These are phyloP conservation scores for Nyctanthes arbortristis DNA, from an alignment of 257 asterid species.

Conservation along the genomic window DNA sequence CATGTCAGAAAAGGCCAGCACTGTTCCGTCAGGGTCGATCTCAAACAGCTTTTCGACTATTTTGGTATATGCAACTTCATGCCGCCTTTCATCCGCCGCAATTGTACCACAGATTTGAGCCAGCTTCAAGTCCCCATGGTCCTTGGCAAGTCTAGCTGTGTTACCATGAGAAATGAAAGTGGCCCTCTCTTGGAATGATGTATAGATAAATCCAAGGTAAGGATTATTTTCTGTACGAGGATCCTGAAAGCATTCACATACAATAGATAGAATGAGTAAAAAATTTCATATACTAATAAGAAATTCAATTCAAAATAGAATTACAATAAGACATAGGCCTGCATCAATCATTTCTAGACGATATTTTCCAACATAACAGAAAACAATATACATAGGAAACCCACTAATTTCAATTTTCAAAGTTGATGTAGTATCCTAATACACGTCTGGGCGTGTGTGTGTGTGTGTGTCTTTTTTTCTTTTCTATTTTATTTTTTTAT, in stretches of 20 bases:
- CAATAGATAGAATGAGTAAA: neutral
- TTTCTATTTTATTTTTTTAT: too few species aligned
- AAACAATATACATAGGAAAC: too few species aligned
- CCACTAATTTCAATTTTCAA: too few species aligned
- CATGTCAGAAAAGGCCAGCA: slow-evolving; percentile 70
- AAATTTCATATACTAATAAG: too few species aligned
- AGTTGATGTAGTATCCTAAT: neutral
- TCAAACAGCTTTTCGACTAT: slow-evolving; percentile 73
- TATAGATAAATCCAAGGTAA: slow-evolving; percentile 76
- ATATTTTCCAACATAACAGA: neutral
- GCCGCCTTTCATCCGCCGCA: slow-evolving; percentile 82
- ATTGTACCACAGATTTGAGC: slow-evolving; percentile 61
- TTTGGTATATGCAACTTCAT: slow-evolving; percentile 81
- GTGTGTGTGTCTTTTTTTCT: too few species aligned
- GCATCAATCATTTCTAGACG: too few species aligned
- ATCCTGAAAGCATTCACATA: slow-evolving; percentile 44
- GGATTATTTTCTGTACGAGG: slow-evolving; percentile 68
- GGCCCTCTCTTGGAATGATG: slow-evolving; percentile 86
- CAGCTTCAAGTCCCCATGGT: slow-evolving; percentile 75
- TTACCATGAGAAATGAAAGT: slow-evolving; percentile 78
- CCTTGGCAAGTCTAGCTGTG: slow-evolving; percentile 73
- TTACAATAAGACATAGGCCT: too few species aligned
- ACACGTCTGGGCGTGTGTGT: too few species aligned
- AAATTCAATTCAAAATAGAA: too few species aligned
- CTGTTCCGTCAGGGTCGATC: slow-evolving; percentile 72